A percentile compares a stretch with the other conserved stretches of the same genome.
phyloP scores from a whole-genome alignment of 2,329 filamentous ascomycete species.

The Coniochaeta ligniaria region DNA sequence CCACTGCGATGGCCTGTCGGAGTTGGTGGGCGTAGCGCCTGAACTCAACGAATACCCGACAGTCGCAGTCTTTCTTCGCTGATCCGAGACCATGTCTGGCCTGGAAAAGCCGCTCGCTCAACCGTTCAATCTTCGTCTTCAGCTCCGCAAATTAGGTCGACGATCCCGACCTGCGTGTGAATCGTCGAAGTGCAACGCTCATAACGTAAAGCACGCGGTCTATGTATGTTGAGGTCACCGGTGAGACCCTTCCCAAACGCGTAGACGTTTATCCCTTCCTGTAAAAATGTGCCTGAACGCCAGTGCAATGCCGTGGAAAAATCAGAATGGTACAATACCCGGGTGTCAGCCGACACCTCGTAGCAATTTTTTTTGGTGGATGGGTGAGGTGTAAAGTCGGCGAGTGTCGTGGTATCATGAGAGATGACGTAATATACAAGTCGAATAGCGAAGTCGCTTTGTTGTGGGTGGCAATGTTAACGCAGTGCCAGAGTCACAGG shows the following conservation, averaged over 20 bases:
- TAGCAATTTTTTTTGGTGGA: neutral
- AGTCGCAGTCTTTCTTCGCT: neutral
- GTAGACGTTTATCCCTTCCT: conserved; percentile 2
- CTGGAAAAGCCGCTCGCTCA: neutral
- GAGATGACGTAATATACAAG: conserved; percentile 25
- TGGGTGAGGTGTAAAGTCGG: conserved; percentile 3
- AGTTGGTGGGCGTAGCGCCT: neutral
- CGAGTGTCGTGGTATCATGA: conserved; percentile 39
- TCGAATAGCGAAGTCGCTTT: conserved; percentile 27
- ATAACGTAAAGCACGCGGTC: conserved; percentile 1
- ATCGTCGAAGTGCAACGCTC: conserved; percentile 1
- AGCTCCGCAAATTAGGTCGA: conserved; percentile 1
- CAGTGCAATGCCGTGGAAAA: conserved; percentile 11
- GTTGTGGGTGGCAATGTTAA: neutral
- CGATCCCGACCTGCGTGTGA: conserved; percentile 2
- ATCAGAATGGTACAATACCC: conserved; percentile 15
- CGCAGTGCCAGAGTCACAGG: neutral
- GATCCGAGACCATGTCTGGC: neutral
- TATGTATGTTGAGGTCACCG: neutral
- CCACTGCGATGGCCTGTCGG: neutral
- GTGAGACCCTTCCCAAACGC: neutral
- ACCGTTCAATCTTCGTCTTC: neutral
- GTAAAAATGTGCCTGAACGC: conserved; percentile 1
- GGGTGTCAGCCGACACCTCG: conserved; percentile 10
- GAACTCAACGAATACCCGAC: neutral